phyloP scores from a whole-genome alignment of 164 flowering plant genomes.

The Akebia trifoliata region DNA sequence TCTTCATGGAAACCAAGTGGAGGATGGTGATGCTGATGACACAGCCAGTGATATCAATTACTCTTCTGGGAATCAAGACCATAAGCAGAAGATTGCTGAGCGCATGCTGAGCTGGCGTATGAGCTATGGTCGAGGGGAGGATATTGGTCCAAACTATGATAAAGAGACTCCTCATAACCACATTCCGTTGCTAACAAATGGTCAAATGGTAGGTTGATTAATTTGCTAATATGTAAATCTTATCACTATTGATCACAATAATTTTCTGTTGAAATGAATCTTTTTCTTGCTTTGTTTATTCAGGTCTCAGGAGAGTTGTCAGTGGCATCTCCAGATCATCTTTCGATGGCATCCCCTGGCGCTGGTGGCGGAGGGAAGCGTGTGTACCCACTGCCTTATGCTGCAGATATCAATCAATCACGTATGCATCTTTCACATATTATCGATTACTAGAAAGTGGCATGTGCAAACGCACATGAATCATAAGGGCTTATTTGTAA shows the following conservation, averaged over 20 bases:
- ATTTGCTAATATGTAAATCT: background rate
- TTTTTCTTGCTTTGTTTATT: constrained; percentile 1
- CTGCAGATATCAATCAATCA: constrained; percentile 36
- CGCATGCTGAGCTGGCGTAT: constrained; percentile 30
- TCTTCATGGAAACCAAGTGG: constrained; percentile 42
- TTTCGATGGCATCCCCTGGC: constrained; percentile 74
- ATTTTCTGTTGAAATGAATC: background rate
- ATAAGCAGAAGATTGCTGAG: constrained; percentile 30
- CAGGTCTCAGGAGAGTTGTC: constrained; percentile 84
- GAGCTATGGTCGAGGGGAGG: constrained; percentile 64
- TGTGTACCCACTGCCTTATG: constrained; percentile 37
- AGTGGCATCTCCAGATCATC: constrained; percentile 75
- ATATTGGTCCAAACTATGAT: constrained; percentile 56
- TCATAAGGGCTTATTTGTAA: no score
- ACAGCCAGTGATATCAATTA: constrained; percentile 39
- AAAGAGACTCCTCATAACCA: constrained; percentile 60
- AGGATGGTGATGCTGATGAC: constrained; percentile 35
- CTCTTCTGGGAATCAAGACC: no score
- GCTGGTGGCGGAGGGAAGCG: constrained; percentile 44
- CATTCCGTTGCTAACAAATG: no score
- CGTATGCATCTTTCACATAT: constrained; percentile 23
- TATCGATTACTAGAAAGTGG: no score
- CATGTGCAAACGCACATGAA: no score
- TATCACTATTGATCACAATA: no score
- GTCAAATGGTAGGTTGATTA: constrained; percentile 28